Conservation (phyloP, 257 asterid genomes). For the Sherardia arvensis region DNA sequence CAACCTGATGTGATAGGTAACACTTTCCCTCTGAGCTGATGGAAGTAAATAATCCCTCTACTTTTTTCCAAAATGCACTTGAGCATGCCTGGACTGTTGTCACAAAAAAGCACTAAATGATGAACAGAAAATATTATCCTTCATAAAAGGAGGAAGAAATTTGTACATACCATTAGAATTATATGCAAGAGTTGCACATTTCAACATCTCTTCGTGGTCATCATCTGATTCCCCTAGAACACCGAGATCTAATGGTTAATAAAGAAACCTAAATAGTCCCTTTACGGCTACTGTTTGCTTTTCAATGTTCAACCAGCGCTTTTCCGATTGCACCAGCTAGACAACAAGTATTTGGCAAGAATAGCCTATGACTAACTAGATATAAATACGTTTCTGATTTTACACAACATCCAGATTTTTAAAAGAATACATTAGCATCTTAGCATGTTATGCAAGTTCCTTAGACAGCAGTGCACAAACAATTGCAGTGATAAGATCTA, state of each 20-base stretch:
- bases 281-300: not conserved
- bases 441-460: too few species aligned
- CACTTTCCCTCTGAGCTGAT: conserved; percentile 54
- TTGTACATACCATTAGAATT: conserved; percentile 48
- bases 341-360: not conserved
- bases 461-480: not conserved
- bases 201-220: conserved; percentile 71
- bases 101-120: conserved; percentile 11
- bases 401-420: not conserved
- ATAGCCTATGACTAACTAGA: not conserved
- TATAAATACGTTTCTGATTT: not conserved
- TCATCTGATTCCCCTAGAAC: conserved; percentile 86
- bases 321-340: not conserved
- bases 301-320: not conserved
- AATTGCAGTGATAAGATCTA: not conserved
- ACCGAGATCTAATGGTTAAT: conserved; percentile 2
- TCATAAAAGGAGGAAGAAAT: conserved; percentile 1
- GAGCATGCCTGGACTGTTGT: conserved; percentile 67
- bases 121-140: conserved; percentile 4
- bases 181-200: conserved; percentile 66
- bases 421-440: not conserved
- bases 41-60: conserved; percentile 61
- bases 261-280: not conserved
- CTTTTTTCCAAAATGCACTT: conserved; percentile 70
- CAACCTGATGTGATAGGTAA: conserved; percentile 61